These are phyloP conservation scores for Ustilago shanxiensis DNA, from an alignment of 1,284 basidiomycete species.

Conservation along the genomic window DNA sequence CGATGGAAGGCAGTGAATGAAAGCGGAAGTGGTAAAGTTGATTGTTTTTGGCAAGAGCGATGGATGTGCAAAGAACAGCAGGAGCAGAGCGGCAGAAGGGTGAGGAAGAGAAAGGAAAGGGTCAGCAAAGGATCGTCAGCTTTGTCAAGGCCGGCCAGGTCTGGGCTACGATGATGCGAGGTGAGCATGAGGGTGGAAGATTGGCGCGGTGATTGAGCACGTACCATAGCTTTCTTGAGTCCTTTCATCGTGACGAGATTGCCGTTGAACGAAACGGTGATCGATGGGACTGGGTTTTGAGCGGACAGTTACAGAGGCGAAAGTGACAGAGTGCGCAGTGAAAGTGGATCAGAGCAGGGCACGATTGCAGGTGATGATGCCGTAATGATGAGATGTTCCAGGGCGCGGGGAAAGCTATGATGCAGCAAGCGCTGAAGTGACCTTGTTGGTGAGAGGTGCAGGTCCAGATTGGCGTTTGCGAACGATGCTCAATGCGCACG, in stretches of 20 bases:
- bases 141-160: background rate
- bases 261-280: slow-evolving; percentile 3
- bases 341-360: background rate
- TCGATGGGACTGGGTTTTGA: background rate
- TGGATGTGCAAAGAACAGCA: background rate
- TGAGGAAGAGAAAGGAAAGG: background rate
- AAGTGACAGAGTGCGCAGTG: background rate
- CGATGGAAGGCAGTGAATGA: background rate
- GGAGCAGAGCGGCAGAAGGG: background rate
- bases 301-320: background rate
- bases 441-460: background rate
- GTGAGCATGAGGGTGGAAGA: background rate
- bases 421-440: background rate
- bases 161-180: background rate
- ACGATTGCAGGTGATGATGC: background rate
- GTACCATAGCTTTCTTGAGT: slow-evolving; percentile 70
- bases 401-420: background rate
- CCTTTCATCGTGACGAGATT: slow-evolving; percentile 63
- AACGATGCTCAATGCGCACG: background rate
- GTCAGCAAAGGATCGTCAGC: slow-evolving; percentile 1
- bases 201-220: slow-evolving; percentile 21
- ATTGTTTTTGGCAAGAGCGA: too few species aligned
- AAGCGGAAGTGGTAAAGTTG: background rate
- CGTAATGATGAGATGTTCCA: background rate
- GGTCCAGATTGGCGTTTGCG: background rate